Evolutionary conservation across 352 stramenopile genomes (phyloP).

Genomic region (Globisporangium nagaii): DNA sequence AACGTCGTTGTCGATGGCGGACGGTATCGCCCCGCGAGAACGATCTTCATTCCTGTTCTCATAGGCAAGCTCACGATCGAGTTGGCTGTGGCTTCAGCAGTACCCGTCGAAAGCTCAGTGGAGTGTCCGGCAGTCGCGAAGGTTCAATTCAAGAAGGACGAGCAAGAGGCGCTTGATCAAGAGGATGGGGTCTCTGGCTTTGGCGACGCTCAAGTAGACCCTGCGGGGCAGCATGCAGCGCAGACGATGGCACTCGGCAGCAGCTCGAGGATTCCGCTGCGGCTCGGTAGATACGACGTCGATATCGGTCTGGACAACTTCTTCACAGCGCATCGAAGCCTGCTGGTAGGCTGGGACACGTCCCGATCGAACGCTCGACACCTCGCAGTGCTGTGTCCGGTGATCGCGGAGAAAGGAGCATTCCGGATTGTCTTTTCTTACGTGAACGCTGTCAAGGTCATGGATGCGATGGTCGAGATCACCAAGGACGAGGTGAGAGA

Average conservation of each 20-base stretch:
- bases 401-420: slow-evolving; percentile 9
- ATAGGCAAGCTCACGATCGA: slow-evolving; percentile 47
- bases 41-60: slow-evolving; percentile 50
- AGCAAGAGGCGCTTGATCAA: neutral
- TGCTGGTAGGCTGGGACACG: slow-evolving; percentile 35
- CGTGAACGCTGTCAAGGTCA: slow-evolving; percentile 20
- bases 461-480: slow-evolving; percentile 45
- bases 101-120: neutral
- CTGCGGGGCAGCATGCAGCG: neutral
- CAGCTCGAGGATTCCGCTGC: slow-evolving; percentile 31
- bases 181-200: neutral
- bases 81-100: slow-evolving; percentile 9
- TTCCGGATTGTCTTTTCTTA: slow-evolving; percentile 53
- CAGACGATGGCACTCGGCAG: slow-evolving; percentile 14
- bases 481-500: slow-evolving; percentile 26
- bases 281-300: slow-evolving; percentile 33
- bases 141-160: neutral
- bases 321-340: slow-evolving; percentile 14
- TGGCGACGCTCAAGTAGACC: neutral
- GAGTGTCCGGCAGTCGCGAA: neutral
- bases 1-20: slow-evolving; percentile 61
- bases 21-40: slow-evolving; percentile 39
- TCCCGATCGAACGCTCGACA: slow-evolving; percentile 17
- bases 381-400: slow-evolving; percentile 34
- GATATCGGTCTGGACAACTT: slow-evolving; percentile 19